phyloP scores from a whole-genome alignment of 2,329 filamentous ascomycete species.

The Huntiella abstrusa region DNA sequence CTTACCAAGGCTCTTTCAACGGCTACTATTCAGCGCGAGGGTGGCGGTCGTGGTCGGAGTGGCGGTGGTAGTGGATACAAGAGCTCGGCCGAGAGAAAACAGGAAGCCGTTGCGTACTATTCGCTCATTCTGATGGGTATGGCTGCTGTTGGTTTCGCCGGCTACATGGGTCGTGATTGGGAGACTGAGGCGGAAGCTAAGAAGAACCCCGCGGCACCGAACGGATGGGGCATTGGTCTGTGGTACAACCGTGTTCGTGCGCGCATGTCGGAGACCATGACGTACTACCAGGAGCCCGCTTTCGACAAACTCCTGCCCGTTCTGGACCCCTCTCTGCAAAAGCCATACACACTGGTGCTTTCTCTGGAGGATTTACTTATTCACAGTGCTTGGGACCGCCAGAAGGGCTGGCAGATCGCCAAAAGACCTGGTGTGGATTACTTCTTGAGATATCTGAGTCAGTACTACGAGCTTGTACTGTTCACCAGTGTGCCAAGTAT shows the following conservation, averaged over 20 bases:
- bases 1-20: constrained; percentile 13
- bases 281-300: constrained; percentile 89
- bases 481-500: constrained; percentile 79
- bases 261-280: constrained; percentile 54
- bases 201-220: constrained; percentile 44
- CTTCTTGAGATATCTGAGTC: constrained; percentile 87
- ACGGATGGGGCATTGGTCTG: constrained; percentile 54
- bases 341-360: constrained; percentile 81
- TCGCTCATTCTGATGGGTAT: constrained; percentile 45
- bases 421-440: constrained; percentile 94
- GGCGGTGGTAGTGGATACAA: constrained; percentile 64
- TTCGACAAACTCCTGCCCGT: constrained; percentile 86
- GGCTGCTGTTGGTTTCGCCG: constrained; percentile 35
- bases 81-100: constrained; percentile 72
- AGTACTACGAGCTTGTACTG: constrained; percentile 94
- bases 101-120: constrained; percentile 57
- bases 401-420: constrained; percentile 87
- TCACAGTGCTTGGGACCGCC: constrained; percentile 83
- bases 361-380: constrained; percentile 87
- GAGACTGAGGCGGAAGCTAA: constrained; percentile 59
- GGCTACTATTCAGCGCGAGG: constrained; percentile 19
- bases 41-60: constrained; percentile 29
- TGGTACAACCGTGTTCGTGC: constrained; percentile 71
- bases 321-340: constrained; percentile 57
- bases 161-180: constrained; percentile 80